phyloP scores from a whole-genome alignment of 164 flowering plant species.

The Dillenia suffruticosa region DNA sequence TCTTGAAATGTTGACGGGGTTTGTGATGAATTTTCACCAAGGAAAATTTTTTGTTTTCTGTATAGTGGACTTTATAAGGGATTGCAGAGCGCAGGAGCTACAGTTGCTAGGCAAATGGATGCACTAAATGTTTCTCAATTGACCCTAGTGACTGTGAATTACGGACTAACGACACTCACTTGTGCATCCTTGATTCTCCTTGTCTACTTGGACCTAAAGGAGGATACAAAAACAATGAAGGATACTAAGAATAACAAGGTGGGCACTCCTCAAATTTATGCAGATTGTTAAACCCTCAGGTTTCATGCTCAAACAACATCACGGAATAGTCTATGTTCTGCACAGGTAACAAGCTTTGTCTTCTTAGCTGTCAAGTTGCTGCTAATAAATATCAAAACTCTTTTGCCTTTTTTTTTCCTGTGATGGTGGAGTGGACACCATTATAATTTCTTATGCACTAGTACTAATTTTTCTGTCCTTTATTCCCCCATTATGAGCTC shows the following conservation, averaged over 20 bases:
- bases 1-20: neutral
- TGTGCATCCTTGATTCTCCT: conserved; percentile 65
- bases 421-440: no score
- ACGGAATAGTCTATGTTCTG: no score
- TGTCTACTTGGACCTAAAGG: conserved; percentile 61
- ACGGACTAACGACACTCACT: conserved; percentile 70
- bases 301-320: no score
- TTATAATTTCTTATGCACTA: no score
- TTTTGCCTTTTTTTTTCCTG: no score
- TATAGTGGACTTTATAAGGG: conserved; percentile 91
- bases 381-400: no score
- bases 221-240: conserved; percentile 24
- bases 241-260: conserved; percentile 9
- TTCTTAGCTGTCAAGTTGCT: no score
- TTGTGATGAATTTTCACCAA: no score
- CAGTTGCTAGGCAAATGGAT: conserved; percentile 95
- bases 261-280: conserved; percentile 9
- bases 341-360: no score
- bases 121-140: conserved; percentile 43
- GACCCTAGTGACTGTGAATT: conserved; percentile 56
- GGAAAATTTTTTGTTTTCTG: conserved; percentile 25
- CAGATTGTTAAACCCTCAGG: no score
- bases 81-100: conserved; percentile 93
- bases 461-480: no score
- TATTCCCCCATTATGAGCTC: no score